Conservation (phyloP, 148 eudicot species). For the Camellia japonica region DNA sequence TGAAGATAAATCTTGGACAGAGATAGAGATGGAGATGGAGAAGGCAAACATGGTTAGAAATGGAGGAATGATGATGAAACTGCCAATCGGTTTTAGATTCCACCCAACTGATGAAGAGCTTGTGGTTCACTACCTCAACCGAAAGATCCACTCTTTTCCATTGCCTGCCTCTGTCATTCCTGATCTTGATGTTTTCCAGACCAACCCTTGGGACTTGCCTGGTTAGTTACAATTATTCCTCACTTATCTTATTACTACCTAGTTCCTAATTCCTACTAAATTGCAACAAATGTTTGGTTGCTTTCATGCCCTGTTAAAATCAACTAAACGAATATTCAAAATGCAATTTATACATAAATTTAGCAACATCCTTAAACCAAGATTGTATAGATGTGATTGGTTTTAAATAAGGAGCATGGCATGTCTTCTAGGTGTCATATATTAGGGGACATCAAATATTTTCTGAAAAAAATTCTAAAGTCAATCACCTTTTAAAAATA, state of each 20-base stretch:
- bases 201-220: conserved; percentile 50
- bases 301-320: background rate
- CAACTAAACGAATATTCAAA: background rate
- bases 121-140: conserved; percentile 46
- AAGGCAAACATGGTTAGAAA: background rate
- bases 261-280: background rate
- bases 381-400: too few species aligned
- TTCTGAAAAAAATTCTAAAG: too few species aligned
- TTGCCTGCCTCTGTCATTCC: conserved; percentile 55
- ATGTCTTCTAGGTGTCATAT: too few species aligned
- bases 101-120: conserved; percentile 63
- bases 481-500: too few species aligned
- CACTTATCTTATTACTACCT: too few species aligned
- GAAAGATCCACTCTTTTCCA: conserved; percentile 33
- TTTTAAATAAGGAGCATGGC: too few species aligned
- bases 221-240: conserved; percentile 25
- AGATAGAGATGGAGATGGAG: background rate
- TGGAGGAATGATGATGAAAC: conserved; percentile 12
- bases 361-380: too few species aligned
- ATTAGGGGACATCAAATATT: too few species aligned
- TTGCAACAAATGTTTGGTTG: background rate
- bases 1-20: background rate
- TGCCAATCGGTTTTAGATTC: conserved; percentile 62
- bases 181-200: conserved; percentile 29
- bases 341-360: too few species aligned